Conservation (phyloP, 2,329 filamentous ascomycete species). For the Capronia coronata region DNA sequence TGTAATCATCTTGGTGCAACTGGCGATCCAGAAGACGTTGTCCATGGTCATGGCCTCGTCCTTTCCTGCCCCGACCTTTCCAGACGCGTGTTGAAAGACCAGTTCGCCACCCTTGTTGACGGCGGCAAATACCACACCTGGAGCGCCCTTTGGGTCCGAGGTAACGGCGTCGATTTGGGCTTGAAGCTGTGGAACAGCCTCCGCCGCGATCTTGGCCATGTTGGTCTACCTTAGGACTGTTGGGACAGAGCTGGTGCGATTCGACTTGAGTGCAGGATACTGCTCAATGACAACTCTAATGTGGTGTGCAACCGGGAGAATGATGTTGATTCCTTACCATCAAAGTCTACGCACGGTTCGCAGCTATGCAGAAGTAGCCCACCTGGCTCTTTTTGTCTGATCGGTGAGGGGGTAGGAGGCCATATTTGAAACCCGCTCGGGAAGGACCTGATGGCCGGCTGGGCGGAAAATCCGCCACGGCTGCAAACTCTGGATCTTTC, state of each 20-base stretch:
- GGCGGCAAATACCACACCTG: conserved; percentile 28
- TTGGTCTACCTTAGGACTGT: neutral
- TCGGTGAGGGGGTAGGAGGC: neutral
- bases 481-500: too few species aligned
- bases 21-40: conserved; percentile 46
- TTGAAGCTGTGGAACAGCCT: conserved; percentile 22
- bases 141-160: conserved; percentile 17
- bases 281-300: neutral
- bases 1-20: conserved; percentile 52
- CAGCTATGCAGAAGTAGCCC: too few species aligned
- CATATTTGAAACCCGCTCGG: conserved; percentile 1
- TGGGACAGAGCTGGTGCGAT: neutral
- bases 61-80: conserved; percentile 25
- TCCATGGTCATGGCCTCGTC: conserved; percentile 29
- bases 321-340: too few species aligned
- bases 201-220: conserved; percentile 25
- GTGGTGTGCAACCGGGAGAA: neutral
- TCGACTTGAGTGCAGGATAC: neutral
- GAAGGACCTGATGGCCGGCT: neutral
- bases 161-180: conserved; percentile 26
- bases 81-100: conserved; percentile 30
- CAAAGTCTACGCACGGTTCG: too few species aligned
- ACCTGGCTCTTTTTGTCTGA: neutral
- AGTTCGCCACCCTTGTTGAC: conserved; percentile 29
- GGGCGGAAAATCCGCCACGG: too few species aligned